Percentiles rank a stretch among this genome's conserved stretches.
Evolutionary conservation across 73 alveolate species (phyloP).

Genomic region (Blepharisma stoltei): DNA sequence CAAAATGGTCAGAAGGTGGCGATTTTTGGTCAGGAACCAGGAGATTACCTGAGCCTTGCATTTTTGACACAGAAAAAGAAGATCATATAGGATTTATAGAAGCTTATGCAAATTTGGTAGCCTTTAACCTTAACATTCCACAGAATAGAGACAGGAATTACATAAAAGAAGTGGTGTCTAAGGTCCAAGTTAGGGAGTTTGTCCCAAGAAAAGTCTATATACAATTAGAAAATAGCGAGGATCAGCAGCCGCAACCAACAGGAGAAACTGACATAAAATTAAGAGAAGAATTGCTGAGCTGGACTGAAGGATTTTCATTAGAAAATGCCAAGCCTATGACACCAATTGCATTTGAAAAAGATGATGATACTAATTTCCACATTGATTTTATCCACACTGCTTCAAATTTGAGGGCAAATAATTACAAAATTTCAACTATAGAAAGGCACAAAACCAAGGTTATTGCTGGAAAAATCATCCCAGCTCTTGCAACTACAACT

Average conservation of each 20-base stretch:
- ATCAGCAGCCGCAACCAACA: constrained; percentile 31
- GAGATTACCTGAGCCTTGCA: constrained; percentile 93
- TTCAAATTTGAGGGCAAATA: constrained; percentile 96
- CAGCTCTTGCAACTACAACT: constrained; percentile 99
- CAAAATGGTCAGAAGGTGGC: constrained; percentile 67
- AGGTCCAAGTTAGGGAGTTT: constrained; percentile 15
- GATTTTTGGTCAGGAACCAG: constrained; percentile 99
- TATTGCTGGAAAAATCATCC: constrained; percentile 99
- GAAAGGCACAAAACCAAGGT: constrained; percentile 85
- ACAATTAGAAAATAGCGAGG: not conserved
- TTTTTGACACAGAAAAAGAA: constrained; percentile 63
- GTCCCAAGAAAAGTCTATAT: constrained; percentile 30
- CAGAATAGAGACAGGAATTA: constrained; percentile 49
- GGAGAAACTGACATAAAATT: not conserved
- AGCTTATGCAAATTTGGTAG: constrained; percentile 59
- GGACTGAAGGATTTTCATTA: not conserved
- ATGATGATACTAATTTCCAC: constrained; percentile 97
- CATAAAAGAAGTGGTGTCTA: constrained; percentile 30
- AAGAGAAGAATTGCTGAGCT: not conserved
- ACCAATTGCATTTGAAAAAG: constrained; percentile 41
- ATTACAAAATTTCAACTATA: constrained; percentile 80
- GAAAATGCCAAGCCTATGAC: not conserved
- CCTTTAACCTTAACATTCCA: constrained; percentile 58
- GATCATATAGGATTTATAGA: constrained; percentile 54
- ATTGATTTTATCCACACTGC: constrained; percentile 98